These are phyloP conservation scores for Scheffersomyces segobiensis DNA, from an alignment of 1,139 yeast species.

Conservation along the genomic window DNA sequence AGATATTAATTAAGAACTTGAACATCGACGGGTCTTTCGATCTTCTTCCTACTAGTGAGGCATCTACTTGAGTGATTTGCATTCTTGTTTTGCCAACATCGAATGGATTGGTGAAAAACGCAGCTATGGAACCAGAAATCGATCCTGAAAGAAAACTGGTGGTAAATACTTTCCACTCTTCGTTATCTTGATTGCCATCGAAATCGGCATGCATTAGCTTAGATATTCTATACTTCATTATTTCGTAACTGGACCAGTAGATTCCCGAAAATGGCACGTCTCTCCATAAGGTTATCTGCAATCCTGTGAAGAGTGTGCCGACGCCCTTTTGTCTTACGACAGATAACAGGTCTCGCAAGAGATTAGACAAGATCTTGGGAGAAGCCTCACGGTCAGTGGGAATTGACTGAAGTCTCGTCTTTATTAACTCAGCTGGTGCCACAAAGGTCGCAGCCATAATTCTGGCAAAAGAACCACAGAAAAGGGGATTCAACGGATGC, in stretches of 20 bases:
- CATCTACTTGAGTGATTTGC: conserved; percentile 52
- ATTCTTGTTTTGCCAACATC: conserved; percentile 96
- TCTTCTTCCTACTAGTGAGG: conserved; percentile 18
- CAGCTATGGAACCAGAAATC: conserved; percentile 81
- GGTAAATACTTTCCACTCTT: conserved; percentile 58
- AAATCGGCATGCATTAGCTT: conserved; percentile 26
- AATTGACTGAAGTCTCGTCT: conserved; percentile 86
- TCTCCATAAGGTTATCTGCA: conserved; percentile 88
- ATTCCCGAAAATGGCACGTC: conserved; percentile 97
- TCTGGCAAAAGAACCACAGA: conserved; percentile 88
- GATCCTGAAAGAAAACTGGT: conserved; percentile 86
- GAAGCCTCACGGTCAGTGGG: conserved; percentile 42
- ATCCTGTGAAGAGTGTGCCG: conserved; percentile 74
- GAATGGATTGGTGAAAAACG: conserved; percentile 86
- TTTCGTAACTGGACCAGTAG: conserved; percentile 88
- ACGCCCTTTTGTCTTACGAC: conserved; percentile 62
- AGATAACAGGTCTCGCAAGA: conserved; percentile 55
- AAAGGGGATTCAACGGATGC: conserved; percentile 64
- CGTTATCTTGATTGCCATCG: conserved; percentile 16
- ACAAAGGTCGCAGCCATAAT: conserved; percentile 80
- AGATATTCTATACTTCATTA: conserved; percentile 29
- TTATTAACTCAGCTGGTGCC: conserved; percentile 84
- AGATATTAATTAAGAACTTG: conserved; percentile 59
- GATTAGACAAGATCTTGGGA: conserved; percentile 42
- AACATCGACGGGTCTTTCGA: conserved; percentile 54